These are phyloP conservation scores for Leccinum ochraceum DNA, from an alignment of 768 basidiomycete genomes.

Conservation along the genomic window DNA sequence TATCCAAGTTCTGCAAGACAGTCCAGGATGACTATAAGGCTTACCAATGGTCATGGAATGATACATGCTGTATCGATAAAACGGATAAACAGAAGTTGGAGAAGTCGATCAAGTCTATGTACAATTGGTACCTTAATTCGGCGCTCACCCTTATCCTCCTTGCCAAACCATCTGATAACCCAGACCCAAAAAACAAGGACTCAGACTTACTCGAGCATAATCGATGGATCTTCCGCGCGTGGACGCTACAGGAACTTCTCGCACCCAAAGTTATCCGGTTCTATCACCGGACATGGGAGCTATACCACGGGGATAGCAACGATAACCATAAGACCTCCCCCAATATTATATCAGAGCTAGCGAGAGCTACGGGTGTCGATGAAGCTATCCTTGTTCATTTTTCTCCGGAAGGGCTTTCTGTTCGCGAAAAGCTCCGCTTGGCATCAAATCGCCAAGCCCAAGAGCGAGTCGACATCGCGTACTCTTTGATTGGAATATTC, in stretches of 20 bases:
- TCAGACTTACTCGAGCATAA: slow-evolving; percentile 9
- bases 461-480: slow-evolving; percentile 12
- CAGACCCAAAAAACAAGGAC: neutral
- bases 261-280: slow-evolving; percentile 14
- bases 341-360: slow-evolving; percentile 1
- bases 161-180: slow-evolving; percentile 1
- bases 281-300: slow-evolving; percentile 7
- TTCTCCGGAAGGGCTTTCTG: slow-evolving; percentile 1
- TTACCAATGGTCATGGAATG: slow-evolving; percentile 14
- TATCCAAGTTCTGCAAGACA: slow-evolving; percentile 9
- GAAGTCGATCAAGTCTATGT: slow-evolving; percentile 15
- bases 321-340: slow-evolving; percentile 10
- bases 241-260: slow-evolving; percentile 20
- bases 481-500: slow-evolving; percentile 20
- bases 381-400: neutral
- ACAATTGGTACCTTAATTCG: slow-evolving; percentile 16
- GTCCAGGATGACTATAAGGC: slow-evolving; percentile 1
- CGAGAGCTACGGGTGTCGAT: neutral
- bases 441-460: slow-evolving; percentile 16
- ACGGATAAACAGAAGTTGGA: neutral
- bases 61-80: slow-evolving; percentile 17
- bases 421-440: slow-evolving; percentile 12
- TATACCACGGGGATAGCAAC: neutral
- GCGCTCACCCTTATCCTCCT: slow-evolving; percentile 17
- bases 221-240: slow-evolving; percentile 17